Base-by-base conservation (phyloP, 768 basidiomycete species). In the Thelephora aurantiotincta region DNA sequence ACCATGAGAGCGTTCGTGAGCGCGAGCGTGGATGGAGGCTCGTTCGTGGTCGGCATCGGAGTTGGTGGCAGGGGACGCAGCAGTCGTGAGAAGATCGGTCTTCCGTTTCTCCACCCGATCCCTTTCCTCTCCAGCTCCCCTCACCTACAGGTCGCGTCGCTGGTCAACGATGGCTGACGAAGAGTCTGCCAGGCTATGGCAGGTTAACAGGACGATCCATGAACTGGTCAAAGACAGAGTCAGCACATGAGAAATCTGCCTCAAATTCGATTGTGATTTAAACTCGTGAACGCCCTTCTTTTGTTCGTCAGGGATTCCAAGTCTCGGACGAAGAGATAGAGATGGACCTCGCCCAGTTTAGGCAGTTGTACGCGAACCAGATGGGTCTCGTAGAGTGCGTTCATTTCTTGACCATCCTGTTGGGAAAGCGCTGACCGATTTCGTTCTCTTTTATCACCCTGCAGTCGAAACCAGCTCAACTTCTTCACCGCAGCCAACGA, bases 181-280 rank as follows among this genome's bases (percentile, higher is more conserved):
- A 66, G 86, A 89, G 63, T 76, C 81, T 51, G 84, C 92, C 50
- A 81, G 80, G 59, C 73, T 98, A 59, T 98, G 92, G 90, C 85
- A 93, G 59, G 92, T 98, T 52, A 91, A 91, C 65, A 70, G 89
- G 57, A 98, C 96, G 44, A 84, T 97, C 37, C 93, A 97, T 61
- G 94, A 99, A 66, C 80, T 99, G 46, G 89, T 93, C 52, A 78
- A 81, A 62, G 94, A 99, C 64, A 78, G 96, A 71, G 96, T 97
- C 52, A 67, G 74, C 60, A 35, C 35, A 18, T 14, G 9, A 41
- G 14, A 41, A 38, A 38, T 38, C 5, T 11, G n/a, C 37, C 37
- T n/a, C 11, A 22, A 41, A 18, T 18, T 41, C 38, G 35, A 22
- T 51, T 53, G 48, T 42, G 44, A 44, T n/a, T 18, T 49, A 33